Base-by-base conservation (phyloP, 2,329 filamentous ascomycete genomes). In the Xylaria sp. region DNA sequence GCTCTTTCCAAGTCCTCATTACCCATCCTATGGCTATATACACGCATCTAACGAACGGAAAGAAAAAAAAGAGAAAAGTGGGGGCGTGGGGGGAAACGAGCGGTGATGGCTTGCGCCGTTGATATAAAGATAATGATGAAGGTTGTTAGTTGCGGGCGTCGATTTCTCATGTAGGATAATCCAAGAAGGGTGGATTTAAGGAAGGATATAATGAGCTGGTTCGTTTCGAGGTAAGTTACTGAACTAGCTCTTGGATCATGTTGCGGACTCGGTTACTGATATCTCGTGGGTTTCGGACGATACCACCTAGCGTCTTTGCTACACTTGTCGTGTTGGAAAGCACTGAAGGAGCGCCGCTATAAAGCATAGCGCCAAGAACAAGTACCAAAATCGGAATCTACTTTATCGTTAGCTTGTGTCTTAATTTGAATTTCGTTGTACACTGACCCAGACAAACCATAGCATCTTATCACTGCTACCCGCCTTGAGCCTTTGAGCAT, bases 361-460 rank as follows among this genome's bases (percentile, higher is more conserved):
- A 72, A 14, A 76, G 60, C 75, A 78, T 75, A 23, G 74, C 72
- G 14, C 75, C 70, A n/a, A 78, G 67, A 25, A 77, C 73, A 49
- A 78, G 67, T 19, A 77, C 60, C 25, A 78, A 69, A 47, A 78
- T 71, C 40, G 77, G 77, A 60, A 79, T 75, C 77, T 78, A 61
- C 14, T 47, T 28, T 6, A 60, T 47, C 3, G 43, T 72, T 70
- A 72, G 68, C 66, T 25, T 9, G 11, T 19, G 49, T 2, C 21
- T 33, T 1, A 46, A 15, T 2, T 17, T 47, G 31, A 31, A 37
- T 43, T 8, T 9, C 25, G 4, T n/a, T 42, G 31, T 31, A 14
- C 55, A 66, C 71, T 63, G 83, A 89, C 87, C 88, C 88, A 90
- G 70, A 90, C 82, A 68, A 89, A 87, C 78, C 88, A 90, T 47